phyloP scores from a whole-genome alignment of 1,284 basidiomycete genomes.

The Chalciporus sp. region DNA sequence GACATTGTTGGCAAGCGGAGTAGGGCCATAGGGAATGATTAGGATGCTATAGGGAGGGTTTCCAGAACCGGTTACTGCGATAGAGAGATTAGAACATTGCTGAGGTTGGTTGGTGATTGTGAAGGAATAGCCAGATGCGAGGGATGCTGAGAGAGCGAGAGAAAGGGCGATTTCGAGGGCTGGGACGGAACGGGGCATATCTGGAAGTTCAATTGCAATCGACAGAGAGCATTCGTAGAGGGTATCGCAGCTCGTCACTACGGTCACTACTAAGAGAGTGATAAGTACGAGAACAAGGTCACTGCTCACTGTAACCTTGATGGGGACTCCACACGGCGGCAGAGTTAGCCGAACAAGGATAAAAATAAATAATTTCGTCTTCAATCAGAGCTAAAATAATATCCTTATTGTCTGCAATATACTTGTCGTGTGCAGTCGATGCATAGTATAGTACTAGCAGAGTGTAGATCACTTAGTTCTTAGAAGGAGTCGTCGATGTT shows the following conservation, averaged over 20 bases:
- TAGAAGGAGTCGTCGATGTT: not conserved
- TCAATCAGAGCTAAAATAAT: not conserved
- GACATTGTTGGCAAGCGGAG: conserved; percentile 56
- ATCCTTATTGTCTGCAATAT: not conserved
- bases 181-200: conserved; percentile 13
- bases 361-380: not conserved
- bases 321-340: not conserved
- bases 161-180: conserved; percentile 5
- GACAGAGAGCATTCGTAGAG: conserved; percentile 12
- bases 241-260: no score
- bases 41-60: conserved; percentile 65
- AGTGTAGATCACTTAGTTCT: conserved; percentile 15
- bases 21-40: conserved; percentile 65
- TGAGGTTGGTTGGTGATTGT: conserved; percentile 54
- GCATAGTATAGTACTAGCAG: not conserved
- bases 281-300: not conserved
- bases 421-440: not conserved
- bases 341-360: not conserved
- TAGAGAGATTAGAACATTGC: conserved; percentile 65
- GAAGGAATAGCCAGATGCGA: conserved; percentile 51
- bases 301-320: no score
- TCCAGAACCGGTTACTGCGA: conserved; percentile 54
- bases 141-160: conserved; percentile 19
- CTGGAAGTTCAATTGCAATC: not conserved
- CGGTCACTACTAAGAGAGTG: no score